phyloP scores from a whole-genome alignment of 768 basidiomycete species.

The Kwoniella newhampshirensis region DNA sequence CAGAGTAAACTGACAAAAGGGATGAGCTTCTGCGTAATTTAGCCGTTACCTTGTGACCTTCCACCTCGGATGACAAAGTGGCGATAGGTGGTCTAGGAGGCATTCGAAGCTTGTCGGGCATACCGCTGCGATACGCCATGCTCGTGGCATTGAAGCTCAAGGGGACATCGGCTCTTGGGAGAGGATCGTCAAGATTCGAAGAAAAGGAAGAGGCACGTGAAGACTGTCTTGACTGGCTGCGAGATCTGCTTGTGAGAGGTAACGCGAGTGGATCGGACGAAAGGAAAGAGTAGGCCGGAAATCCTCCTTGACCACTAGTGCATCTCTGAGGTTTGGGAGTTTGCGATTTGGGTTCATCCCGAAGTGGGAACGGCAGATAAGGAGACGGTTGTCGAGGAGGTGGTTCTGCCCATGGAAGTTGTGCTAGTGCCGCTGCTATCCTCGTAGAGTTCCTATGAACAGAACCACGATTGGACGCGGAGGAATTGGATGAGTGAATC shows the following conservation, averaged over 20 bases:
- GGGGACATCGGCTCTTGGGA: too few species aligned
- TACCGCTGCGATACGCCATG: background rate
- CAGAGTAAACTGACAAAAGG: constrained; percentile 1
- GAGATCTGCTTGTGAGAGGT: background rate
- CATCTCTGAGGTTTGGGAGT: too few species aligned
- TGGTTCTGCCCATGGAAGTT: constrained; percentile 27
- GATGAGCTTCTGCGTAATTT: background rate
- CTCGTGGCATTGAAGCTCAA: too few species aligned
- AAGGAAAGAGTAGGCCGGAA: constrained; percentile 24
- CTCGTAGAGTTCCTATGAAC: background rate
- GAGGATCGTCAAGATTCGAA: background rate
- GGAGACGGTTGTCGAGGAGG: constrained; percentile 20
- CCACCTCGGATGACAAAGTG: too few species aligned
- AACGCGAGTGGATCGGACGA: constrained; percentile 9
- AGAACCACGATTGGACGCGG: background rate
- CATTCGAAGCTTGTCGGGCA: too few species aligned
- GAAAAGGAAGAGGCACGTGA: constrained; percentile 3
- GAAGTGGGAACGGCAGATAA: too few species aligned
- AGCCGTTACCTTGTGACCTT: too few species aligned
- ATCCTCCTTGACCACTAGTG: background rate
- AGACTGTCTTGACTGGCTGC: constrained; percentile 2
- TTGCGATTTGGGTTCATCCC: too few species aligned
- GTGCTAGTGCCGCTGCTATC: constrained; percentile 8
- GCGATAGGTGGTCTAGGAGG: too few species aligned
- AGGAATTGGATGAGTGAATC: constrained; percentile 10